A percentile compares a stretch with the other conserved stretches of the same genome.
Evolutionary conservation across 768 basidiomycete genomes (phyloP).

Genomic region (Boletus speciosus): DNA sequence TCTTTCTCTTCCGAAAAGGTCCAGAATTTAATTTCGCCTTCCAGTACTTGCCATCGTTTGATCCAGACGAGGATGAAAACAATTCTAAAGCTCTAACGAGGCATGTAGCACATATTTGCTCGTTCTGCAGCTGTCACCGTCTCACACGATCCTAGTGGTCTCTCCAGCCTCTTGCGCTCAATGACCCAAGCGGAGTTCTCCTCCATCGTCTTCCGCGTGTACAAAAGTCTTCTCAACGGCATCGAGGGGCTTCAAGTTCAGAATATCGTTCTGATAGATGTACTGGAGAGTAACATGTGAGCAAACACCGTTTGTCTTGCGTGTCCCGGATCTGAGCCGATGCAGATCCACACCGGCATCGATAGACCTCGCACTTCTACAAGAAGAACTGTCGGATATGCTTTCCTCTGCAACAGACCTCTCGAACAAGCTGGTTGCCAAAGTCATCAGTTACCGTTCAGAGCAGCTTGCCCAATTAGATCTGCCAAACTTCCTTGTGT

Average conservation of each 20-base stretch:
- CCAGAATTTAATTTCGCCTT: neutral
- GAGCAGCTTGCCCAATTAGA: slow-evolving; percentile 77
- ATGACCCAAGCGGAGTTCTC: slow-evolving; percentile 72
- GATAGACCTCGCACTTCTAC: slow-evolving; percentile 43
- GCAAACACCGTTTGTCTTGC: slow-evolving; percentile 5
- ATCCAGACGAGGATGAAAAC: slow-evolving; percentile 50
- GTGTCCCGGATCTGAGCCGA: neutral
- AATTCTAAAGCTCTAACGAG: slow-evolving; percentile 29
- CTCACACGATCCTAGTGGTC: slow-evolving; percentile 23
- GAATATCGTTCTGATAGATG: slow-evolving; percentile 51
- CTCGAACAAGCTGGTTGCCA: slow-evolving; percentile 77
- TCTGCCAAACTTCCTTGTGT: slow-evolving; percentile 67
- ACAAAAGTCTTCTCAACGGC: slow-evolving; percentile 56
- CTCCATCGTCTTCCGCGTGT: slow-evolving; percentile 56
- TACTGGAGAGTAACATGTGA: slow-evolving; percentile 50
- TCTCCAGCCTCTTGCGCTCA: slow-evolving; percentile 55
- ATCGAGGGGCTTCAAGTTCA: slow-evolving; percentile 68
- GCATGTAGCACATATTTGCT: slow-evolving; percentile 10
- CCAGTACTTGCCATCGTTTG: slow-evolving; percentile 60
- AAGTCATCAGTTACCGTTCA: slow-evolving; percentile 69
- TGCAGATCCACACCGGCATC: slow-evolving; percentile 38
- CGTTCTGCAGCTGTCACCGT: neutral
- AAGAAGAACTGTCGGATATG: slow-evolving; percentile 72
- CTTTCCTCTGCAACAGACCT: slow-evolving; percentile 80
- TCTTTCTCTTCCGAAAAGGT: neutral